A percentile compares a stretch with the other conserved stretches of the same genome.
Evolutionary conservation across 1,139 yeast genomes (phyloP).

Genomic region (Protomyces macrosporus): DNA sequence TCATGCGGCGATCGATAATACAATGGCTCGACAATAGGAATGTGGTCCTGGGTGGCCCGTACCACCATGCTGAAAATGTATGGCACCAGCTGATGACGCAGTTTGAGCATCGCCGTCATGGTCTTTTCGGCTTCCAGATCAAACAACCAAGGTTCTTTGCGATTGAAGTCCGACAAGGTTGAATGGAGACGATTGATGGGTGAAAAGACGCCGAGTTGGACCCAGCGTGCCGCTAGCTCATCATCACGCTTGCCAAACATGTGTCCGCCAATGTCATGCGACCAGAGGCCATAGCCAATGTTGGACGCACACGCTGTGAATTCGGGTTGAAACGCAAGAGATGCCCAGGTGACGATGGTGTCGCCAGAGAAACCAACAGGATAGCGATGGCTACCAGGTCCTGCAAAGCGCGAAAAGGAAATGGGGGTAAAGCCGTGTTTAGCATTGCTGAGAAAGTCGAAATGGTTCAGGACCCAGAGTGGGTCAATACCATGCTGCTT

Average conservation of each 20-base stretch:
- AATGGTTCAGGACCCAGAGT: slow-evolving; percentile 8
- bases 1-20: no score
- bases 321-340: slow-evolving; percentile 19
- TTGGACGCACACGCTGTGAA: slow-evolving; percentile 21
- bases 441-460: background rate
- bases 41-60: no score
- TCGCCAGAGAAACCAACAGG: slow-evolving; percentile 23
- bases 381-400: slow-evolving; percentile 21
- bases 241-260: slow-evolving; percentile 13
- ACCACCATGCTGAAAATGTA: background rate
- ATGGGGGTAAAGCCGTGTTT: background rate
- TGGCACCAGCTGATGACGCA: background rate
- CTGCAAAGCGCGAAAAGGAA: slow-evolving; percentile 42
- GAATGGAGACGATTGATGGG: slow-evolving; percentile 18
- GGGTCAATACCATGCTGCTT: background rate
- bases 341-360: slow-evolving; percentile 15
- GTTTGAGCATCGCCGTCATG: background rate
- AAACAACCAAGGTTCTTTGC: background rate
- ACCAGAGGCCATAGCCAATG: slow-evolving; percentile 21
- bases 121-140: background rate
- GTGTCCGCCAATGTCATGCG: slow-evolving; percentile 24
- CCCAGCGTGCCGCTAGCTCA: slow-evolving; percentile 21
- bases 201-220: slow-evolving; percentile 22
- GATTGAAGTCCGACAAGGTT: background rate
- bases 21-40: no score